Conservation (phyloP, 495 filamentous ascomycete genomes). For the Podospora pseudopauciseta region DNA sequence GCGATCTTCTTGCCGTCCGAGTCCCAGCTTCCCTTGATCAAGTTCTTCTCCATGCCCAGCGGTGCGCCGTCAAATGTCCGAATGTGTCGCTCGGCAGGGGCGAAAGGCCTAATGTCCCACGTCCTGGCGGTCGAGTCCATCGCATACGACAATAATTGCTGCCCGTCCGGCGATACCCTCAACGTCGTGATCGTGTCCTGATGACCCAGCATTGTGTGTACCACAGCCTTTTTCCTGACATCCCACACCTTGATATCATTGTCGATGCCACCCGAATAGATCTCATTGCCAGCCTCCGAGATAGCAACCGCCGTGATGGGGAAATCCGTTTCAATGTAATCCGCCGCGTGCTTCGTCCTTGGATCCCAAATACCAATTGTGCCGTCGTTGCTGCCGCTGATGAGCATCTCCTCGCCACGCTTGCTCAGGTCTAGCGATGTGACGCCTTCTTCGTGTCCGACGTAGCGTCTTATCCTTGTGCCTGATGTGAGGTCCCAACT, state of each 20-base stretch:
- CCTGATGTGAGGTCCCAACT: conserved; percentile 94
- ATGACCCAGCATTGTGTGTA: conserved; percentile 86
- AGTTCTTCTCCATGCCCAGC: conserved; percentile 83
- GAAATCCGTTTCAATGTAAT: conserved; percentile 87
- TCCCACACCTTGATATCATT: conserved; percentile 98
- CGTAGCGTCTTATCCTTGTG: conserved; percentile 79
- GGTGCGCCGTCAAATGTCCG: conserved; percentile 86
- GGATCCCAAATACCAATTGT: conserved; percentile 97
- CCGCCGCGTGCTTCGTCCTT: conserved; percentile 80
- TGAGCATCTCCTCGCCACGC: conserved; percentile 81
- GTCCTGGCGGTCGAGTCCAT: conserved; percentile 91
- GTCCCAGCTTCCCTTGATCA: conserved; percentile 90
- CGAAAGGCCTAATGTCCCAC: conserved; percentile 96
- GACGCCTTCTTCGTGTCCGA: conserved; percentile 91
- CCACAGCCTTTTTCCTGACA: conserved; percentile 79
- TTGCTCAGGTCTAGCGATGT: conserved; percentile 84
- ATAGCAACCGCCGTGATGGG: conserved; percentile 89
- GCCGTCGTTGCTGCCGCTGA: conserved; percentile 89
- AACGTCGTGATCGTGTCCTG: conserved; percentile 90
- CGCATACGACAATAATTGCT: conserved; percentile 84
- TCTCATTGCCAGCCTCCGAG: conserved; percentile 89
- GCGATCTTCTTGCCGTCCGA: conserved; percentile 79
- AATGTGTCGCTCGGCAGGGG: conserved; percentile 77
- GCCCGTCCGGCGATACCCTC: conserved; percentile 83
- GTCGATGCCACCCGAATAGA: conserved; percentile 93